These are phyloP conservation scores for Noccaea caerulescens DNA, from an alignment of 345 rosid genomes.

Conservation along the genomic window DNA sequence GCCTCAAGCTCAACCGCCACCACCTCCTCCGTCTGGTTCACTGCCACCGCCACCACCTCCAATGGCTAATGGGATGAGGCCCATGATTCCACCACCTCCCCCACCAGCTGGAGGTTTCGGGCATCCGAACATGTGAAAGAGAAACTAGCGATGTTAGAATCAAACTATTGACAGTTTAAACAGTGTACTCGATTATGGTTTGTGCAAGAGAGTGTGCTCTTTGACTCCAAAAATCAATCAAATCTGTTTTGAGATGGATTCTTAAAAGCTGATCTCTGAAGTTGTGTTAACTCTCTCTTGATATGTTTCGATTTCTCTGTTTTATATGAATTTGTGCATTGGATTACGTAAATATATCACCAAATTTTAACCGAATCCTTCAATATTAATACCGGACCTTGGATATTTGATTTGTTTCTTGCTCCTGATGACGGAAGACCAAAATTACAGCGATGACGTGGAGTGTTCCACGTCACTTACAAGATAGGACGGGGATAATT, in stretches of 20 bases:
- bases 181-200: not conserved
- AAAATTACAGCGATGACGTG: not conserved
- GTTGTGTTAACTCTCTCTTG: not conserved
- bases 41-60: slow-evolving; percentile 84
- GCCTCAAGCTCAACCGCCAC: slow-evolving; percentile 71
- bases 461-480: slow-evolving; percentile 9
- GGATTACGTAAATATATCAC: not conserved
- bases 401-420: not conserved
- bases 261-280: slow-evolving; percentile 7
- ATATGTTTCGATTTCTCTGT: not conserved
- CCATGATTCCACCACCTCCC: slow-evolving; percentile 70
- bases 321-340: not conserved
- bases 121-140: slow-evolving; percentile 44
- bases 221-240: not conserved
- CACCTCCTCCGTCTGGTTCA: slow-evolving; percentile 69
- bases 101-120: slow-evolving; percentile 78
- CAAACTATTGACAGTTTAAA: slow-evolving; percentile 8
- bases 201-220: not conserved
- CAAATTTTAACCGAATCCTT: not conserved
- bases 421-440: too few species aligned
- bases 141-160: slow-evolving; percentile 15
- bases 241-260: slow-evolving; percentile 33
- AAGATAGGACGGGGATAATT: not conserved
- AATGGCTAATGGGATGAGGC: slow-evolving; percentile 71
- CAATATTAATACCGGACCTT: not conserved